These are phyloP conservation scores for Elongisporangium anandrum DNA, from an alignment of 352 stramenopile species.

Conservation along the genomic window DNA sequence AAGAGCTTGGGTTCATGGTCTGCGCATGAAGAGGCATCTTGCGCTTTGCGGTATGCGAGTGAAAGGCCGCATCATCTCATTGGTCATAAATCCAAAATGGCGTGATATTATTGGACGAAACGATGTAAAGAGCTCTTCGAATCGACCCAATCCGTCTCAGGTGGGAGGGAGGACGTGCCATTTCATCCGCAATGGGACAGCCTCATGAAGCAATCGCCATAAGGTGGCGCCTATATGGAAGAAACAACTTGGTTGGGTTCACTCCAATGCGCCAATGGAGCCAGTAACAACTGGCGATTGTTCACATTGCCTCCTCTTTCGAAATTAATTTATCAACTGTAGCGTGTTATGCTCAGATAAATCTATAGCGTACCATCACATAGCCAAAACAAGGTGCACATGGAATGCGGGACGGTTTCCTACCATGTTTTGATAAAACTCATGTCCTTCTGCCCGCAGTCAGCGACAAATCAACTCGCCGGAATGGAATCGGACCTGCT, in stretches of 20 bases:
- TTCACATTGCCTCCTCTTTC: background rate
- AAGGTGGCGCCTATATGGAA: background rate
- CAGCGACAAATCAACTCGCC: slow-evolving; percentile 1
- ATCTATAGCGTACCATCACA: background rate
- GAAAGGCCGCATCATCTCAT: background rate
- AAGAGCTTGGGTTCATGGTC: slow-evolving; percentile 7
- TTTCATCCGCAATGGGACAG: background rate
- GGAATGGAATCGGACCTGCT: slow-evolving; percentile 72
- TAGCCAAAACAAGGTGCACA: background rate
- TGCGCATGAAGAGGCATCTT: slow-evolving; percentile 9
- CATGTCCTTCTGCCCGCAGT: background rate
- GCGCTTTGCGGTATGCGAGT: background rate
- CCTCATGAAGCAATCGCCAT: background rate
- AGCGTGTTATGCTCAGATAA: background rate
- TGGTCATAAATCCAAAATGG: too few relatives aligned
- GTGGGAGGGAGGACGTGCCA: background rate
- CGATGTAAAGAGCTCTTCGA: too few relatives aligned
- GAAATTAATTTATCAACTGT: background rate
- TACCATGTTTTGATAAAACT: background rate
- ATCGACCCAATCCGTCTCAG: background rate
- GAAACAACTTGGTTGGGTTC: background rate
- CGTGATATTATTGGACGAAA: too few relatives aligned
- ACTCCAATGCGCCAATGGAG: background rate
- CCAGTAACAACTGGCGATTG: background rate
- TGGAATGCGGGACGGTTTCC: background rate